phyloP scores from a whole-genome alignment of 176 grass and related monocot genomes.

The Cenchrus americanus region DNA sequence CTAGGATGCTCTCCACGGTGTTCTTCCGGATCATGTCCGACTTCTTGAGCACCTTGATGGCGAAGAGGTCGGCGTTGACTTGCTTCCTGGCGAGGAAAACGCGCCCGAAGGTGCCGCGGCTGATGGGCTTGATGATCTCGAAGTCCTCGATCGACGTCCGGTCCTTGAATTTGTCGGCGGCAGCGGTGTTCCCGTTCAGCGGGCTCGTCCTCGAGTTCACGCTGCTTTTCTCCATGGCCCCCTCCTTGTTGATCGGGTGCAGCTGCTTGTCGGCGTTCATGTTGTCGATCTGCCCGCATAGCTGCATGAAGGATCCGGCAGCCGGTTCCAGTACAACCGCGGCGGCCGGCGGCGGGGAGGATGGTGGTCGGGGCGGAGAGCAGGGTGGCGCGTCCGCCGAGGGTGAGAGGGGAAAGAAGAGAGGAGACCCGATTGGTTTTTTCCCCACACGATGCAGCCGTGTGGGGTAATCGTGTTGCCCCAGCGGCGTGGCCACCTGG shows the following conservation, averaged over 20 bases:
- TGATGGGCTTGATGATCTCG: conserved; percentile 98
- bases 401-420: too few species aligned
- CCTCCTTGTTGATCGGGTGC: conserved; percentile 68
- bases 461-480: too few species aligned
- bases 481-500: too few species aligned
- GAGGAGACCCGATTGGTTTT: too few species aligned
- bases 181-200: conserved; percentile 32
- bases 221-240: conserved; percentile 27
- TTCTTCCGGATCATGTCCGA: conserved; percentile 98
- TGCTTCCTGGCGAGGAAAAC: conserved; percentile 97
- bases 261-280: conserved; percentile 45
- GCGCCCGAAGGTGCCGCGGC: conserved; percentile 84
- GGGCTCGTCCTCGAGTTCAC: conserved; percentile 43
- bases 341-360: too few species aligned
- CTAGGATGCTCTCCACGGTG: conserved; percentile 94
- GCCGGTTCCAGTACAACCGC: too few species aligned
- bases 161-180: conserved; percentile 56
- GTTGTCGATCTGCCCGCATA: conserved; percentile 85
- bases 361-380: too few species aligned
- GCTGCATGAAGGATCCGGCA: conserved; percentile 59
- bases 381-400: too few species aligned
- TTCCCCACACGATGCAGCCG: too few species aligned
- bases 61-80: conserved; percentile 88
- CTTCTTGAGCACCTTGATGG: conserved; percentile 96
- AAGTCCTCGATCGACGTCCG: conserved; percentile 97